These are phyloP conservation scores for Yueomyces sinensis DNA, from an alignment of 805 yeast genomes.

Conservation along the genomic window DNA sequence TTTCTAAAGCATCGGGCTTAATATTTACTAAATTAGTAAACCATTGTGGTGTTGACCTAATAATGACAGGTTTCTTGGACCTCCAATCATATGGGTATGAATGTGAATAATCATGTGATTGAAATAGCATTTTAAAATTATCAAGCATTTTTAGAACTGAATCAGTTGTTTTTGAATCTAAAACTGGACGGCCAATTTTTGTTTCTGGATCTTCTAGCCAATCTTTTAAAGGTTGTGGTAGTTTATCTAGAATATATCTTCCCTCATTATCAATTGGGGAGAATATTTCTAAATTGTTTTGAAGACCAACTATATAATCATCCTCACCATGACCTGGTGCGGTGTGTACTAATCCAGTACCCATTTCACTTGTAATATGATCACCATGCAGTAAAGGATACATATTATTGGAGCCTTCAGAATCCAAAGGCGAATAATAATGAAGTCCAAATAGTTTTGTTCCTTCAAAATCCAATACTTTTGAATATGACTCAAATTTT, in stretches of 20 bases:
- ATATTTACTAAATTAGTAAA: conserved; percentile 75
- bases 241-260: conserved; percentile 40
- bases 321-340: conserved; percentile 98
- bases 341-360: conserved; percentile 92
- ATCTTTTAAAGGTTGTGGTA: conserved; percentile 7
- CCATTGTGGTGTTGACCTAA: conserved; percentile 95
- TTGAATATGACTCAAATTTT: conserved; percentile 5
- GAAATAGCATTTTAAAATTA: conserved; percentile 30
- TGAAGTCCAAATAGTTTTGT: conserved; percentile 24
- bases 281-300: conserved; percentile 40
- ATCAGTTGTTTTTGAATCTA: conserved; percentile 40
- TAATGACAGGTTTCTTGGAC: conserved; percentile 86
- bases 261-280: conserved; percentile 80
- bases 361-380: conserved; percentile 70
- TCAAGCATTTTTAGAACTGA: conserved; percentile 32
- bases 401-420: conserved; percentile 11
- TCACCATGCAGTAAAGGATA: conserved; percentile 60
- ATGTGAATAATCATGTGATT: conserved; percentile 47
- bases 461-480: conserved; percentile 29
- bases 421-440: conserved; percentile 44
- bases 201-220: conserved; percentile 7
- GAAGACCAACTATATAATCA: conserved; percentile 63
- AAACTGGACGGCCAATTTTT: conserved; percentile 40
- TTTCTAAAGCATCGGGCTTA: conserved; percentile 45
- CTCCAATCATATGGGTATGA: conserved; percentile 98